These are phyloP conservation scores for Phlegmacium glaucopus DNA, from an alignment of 768 basidiomycete genomes.

Conservation along the genomic window DNA sequence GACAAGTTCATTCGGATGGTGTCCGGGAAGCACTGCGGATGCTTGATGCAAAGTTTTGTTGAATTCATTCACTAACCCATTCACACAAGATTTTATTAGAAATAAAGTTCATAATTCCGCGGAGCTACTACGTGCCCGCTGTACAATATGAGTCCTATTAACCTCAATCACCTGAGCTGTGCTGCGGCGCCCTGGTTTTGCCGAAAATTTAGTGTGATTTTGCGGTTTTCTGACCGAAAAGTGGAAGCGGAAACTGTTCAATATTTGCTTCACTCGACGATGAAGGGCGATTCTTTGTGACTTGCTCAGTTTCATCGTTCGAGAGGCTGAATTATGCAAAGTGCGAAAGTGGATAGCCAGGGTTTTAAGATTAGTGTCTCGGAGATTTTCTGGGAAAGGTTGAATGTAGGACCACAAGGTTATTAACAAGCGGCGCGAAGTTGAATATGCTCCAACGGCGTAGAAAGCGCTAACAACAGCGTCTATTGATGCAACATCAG, in stretches of 20 bases:
- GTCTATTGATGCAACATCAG: conserved; percentile 71
- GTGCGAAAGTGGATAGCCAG: conserved; percentile 48
- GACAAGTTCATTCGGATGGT: conserved; percentile 69
- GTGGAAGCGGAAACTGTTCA: conserved; percentile 12
- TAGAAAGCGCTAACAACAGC: conserved; percentile 69
- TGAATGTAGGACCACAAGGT: conserved; percentile 63
- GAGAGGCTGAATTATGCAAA: conserved; percentile 20
- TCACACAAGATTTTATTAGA: no score
- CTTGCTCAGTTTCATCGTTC: conserved; percentile 3
- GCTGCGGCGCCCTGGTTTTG: background rate
- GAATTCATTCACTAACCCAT: background rate
- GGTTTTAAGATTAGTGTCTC: conserved; percentile 38
- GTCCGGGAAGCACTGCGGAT: conserved; percentile 74
- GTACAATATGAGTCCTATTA: no score
- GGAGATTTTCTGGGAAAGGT: conserved; percentile 54
- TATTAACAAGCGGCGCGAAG: conserved; percentile 52
- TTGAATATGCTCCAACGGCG: conserved; percentile 45
- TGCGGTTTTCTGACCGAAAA: conserved; percentile 5
- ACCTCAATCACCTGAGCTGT: background rate
- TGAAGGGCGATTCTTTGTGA: conserved; percentile 9
- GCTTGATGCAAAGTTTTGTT: conserved; percentile 60
- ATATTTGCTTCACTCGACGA: conserved; percentile 10
- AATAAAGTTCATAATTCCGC: no score
- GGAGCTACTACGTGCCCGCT: no score
- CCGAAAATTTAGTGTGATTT: no score